phyloP scores from a whole-genome alignment of 2,329 filamentous ascomycete species.

The Diaporthe citriasiana region DNA sequence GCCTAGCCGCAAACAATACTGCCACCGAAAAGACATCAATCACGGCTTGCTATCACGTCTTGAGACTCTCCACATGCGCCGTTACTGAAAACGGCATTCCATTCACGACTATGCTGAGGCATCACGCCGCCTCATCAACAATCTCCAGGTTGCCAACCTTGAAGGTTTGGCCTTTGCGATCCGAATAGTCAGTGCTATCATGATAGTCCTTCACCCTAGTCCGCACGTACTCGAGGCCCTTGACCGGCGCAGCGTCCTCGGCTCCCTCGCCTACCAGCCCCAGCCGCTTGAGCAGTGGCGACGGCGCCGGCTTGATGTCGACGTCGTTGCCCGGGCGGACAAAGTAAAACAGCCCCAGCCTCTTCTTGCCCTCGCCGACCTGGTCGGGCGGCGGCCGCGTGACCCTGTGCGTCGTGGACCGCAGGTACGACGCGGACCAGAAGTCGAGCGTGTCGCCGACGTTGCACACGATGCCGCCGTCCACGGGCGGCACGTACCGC shows the following conservation, averaged over 20 bases:
- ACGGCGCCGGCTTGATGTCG: slow-evolving; percentile 50
- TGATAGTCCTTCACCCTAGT: slow-evolving; percentile 58
- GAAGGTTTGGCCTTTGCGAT: slow-evolving; percentile 56
- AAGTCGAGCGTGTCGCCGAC: slow-evolving; percentile 52
- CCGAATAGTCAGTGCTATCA: slow-evolving; percentile 54
- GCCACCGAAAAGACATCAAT: neutral
- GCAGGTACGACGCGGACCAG: slow-evolving; percentile 50
- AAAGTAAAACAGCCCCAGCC: slow-evolving; percentile 55
- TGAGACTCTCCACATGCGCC: neutral
- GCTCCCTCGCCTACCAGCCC: slow-evolving; percentile 46
- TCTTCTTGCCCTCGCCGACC: slow-evolving; percentile 47
- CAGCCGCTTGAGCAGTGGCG: slow-evolving; percentile 48
- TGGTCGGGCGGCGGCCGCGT: slow-evolving; percentile 54
- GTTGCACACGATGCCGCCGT: slow-evolving; percentile 62
- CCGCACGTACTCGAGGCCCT: slow-evolving; percentile 57
- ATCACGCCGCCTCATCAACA: slow-evolving; percentile 53
- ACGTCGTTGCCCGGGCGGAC: slow-evolving; percentile 52
- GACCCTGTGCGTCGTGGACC: slow-evolving; percentile 54
- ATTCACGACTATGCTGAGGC: neutral
- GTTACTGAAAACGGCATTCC: no score
- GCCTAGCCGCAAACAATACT: neutral
- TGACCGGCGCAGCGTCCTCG: slow-evolving; percentile 48
- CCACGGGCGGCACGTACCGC: slow-evolving; percentile 60
- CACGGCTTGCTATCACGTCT: no score
- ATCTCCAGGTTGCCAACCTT: slow-evolving; percentile 57